Base-by-base conservation (phyloP, 331 rosid species). In the Malus hybrid region DNA sequence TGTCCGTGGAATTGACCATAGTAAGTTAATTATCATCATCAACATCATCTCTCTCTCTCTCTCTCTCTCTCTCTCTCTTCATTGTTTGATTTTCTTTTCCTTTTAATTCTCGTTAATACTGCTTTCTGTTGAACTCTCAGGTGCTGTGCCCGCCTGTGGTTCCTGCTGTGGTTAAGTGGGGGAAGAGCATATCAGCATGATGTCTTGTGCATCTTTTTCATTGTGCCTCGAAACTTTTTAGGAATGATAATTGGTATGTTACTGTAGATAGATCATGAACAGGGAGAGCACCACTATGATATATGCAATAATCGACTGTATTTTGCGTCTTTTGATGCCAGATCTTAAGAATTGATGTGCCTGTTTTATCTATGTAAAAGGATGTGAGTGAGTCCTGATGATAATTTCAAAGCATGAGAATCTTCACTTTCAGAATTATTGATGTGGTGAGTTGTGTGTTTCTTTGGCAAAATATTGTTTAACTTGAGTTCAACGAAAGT, bases 91-190 rank as follows among this genome's bases (percentile, higher is more conserved):
- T 6, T 29, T 39, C 52, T 61, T 19, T 19, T 74, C 7, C 29
- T 46, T 42, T 62, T 18, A n/a, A 28, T 33, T 63, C 28, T 62
- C 53, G 42, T 7, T 74, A 72, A 62, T 76, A 65, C 6, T 19
- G 19, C 52, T 5, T 76, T 63, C 69, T 53, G 62, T 63, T 55
- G 42, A 44, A 81, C 76, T 69, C 78, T 18, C 96, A 94, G 99
- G 80, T 85, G 78, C 98, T 10, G 74, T 88, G 26, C 98, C 98
- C 68, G 98, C 97, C 28, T 93, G 98, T 10, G 99, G 99, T 39
- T 94, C 99, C 63, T 94, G 99, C 95, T 94, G 99, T 60, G 99
- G 99, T 55, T 94, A 75, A 90, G 63, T 24, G 52, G 19, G 13
- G 30, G 52, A 68, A 39, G 34, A 53, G 26, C 20, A 57, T 12